Evolutionary conservation across 2,329 filamentous ascomycete genomes (phyloP), one percentile per base, ranked within the genome.

Genomic region (Clarireedia paspali): DNA sequence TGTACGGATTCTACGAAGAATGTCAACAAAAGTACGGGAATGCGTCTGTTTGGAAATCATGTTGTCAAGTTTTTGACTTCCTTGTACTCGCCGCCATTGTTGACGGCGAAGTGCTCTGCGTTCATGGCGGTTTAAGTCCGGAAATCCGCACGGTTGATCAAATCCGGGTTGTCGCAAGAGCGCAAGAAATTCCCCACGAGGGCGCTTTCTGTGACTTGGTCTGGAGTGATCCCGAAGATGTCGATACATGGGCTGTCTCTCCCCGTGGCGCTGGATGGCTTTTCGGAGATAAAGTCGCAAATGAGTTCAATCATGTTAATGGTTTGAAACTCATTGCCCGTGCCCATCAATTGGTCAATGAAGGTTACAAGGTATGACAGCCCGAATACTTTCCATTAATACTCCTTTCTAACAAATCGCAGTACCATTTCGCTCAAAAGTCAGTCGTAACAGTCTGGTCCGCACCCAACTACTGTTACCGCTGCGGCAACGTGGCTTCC

Each of bases 381-480:
- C 10, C 30, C 3, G 2, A 34, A 51, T 23, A 17, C 27, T 23
- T 24, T n/a, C 45, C 7, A 7, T 26, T 42, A 27, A 40, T 55
- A 14, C 55, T 60, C 17, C 68, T 74, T 64, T 75, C 59, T 30
- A 47, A 56, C 54, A 27, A 17, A 34, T 6, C 51, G 36, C 56
- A 89, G 82, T 97, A 95, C 71, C 92, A 97, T 70, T 97, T 97
- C 73, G 81, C 87, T 53, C 89, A 96, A 70, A 92, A 94, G 74
- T 95, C 95, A 12, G 91, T 96, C 44, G 91, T 96, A 17, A 88
- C 84, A 1, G 84, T 88, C 24, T 88, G 84, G 79, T 74, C 72
- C 24, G 73, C 73, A 23, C 73, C 73, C 15, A 75, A 75, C 59
- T 75, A 75, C 64, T 75, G 73, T 63, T 75, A 75, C 60, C 70